Evolutionary conservation across 345 rosid species (phyloP).

Genomic region (Citrus mangshanensis): DNA sequence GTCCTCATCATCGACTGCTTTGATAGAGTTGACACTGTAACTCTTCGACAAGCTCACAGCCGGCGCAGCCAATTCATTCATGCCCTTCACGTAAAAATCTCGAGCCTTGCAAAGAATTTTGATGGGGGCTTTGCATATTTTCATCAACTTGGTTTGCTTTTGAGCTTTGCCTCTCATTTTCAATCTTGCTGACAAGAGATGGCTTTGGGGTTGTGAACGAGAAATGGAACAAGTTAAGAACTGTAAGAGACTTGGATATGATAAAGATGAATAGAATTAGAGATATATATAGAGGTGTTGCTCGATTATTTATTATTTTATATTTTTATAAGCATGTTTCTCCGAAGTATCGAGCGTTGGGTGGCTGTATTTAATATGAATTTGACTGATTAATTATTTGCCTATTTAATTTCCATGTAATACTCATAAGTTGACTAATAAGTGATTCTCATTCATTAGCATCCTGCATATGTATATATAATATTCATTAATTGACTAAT

Average conservation of each 20-base stretch:
- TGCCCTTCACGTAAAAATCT: slow-evolving; percentile 29
- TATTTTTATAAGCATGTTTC: slow-evolving; percentile 3
- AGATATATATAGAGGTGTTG: not conserved
- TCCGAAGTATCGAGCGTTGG: slow-evolving; percentile 19
- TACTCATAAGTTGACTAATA: not conserved
- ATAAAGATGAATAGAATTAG: not conserved
- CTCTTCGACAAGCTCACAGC: slow-evolving; percentile 22
- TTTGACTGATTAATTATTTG: not conserved
- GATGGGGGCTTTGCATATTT: slow-evolving; percentile 25
- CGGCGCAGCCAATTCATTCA: slow-evolving; percentile 24
- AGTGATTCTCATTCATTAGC: not conserved
- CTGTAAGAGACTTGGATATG: not conserved
- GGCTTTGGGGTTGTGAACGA: no score
- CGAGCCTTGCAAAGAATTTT: slow-evolving; percentile 32
- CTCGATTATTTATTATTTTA: not conserved
- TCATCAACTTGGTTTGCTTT: slow-evolving; percentile 29
- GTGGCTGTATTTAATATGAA: not conserved
- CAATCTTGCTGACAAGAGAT: not conserved
- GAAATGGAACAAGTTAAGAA: not conserved
- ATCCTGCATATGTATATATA: not conserved
- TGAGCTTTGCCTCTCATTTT: slow-evolving; percentile 18
- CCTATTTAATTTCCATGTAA: not conserved
- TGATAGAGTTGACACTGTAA: slow-evolving; percentile 29
- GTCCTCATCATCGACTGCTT: slow-evolving; percentile 14
- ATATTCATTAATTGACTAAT: not conserved